These are phyloP conservation scores for Daldinia sp. DNA, from an alignment of 2,329 filamentous ascomycete genomes.

Conservation along the genomic window DNA sequence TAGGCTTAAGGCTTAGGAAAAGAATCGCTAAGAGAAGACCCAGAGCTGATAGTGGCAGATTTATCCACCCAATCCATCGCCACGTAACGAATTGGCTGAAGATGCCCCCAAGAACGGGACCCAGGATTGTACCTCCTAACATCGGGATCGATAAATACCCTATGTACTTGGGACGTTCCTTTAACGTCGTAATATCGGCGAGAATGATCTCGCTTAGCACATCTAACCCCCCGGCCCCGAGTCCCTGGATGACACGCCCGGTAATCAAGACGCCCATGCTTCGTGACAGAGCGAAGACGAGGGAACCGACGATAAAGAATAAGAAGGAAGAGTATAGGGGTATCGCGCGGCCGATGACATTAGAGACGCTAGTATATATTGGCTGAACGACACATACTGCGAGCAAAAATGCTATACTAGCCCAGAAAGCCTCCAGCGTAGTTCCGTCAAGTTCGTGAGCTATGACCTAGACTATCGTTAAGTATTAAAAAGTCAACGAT, in stretches of 20 bases:
- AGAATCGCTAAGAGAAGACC: neutral
- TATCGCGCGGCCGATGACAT: conserved; percentile 44
- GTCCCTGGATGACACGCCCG: conserved; percentile 40
- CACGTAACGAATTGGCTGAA: conserved; percentile 39
- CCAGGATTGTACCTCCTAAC: conserved; percentile 39
- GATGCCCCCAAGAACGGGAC: conserved; percentile 42
- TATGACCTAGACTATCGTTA: neutral
- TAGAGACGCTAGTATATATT: conserved; percentile 40
- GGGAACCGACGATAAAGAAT: conserved; percentile 49
- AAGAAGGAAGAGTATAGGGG: conserved; percentile 40
- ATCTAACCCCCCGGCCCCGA: conserved; percentile 45
- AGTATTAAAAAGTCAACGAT: neutral
- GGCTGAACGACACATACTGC: conserved; percentile 37
- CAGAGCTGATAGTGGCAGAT: conserved; percentile 12
- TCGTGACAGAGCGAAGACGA: conserved; percentile 41
- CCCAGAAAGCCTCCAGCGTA: conserved; percentile 35
- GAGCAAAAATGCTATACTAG: conserved; percentile 45
- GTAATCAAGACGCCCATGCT: conserved; percentile 36
- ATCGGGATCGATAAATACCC: conserved; percentile 39
- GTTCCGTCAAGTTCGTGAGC: neutral
- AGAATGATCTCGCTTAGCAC: conserved; percentile 44
- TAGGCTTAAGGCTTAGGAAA: neutral
- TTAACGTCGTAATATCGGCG: conserved; percentile 46
- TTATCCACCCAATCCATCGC: conserved; percentile 45
- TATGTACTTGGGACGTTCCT: conserved; percentile 42